phyloP scores from a whole-genome alignment of 2,329 filamentous ascomycete species.

The Chaetomiaceae sp. region DNA sequence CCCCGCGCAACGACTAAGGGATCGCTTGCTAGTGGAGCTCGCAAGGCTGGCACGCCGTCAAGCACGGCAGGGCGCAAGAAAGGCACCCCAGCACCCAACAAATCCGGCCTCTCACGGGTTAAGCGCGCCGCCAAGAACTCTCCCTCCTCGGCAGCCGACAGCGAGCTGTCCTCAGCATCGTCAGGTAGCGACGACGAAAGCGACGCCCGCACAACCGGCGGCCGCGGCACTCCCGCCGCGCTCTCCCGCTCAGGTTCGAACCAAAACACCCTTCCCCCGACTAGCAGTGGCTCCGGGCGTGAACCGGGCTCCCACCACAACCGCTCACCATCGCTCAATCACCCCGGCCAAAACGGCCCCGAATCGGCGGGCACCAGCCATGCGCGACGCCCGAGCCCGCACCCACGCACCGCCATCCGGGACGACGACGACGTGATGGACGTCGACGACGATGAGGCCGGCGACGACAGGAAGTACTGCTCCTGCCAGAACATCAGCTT shows the following conservation, averaged over 20 bases:
- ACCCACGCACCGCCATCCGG: conserved; percentile 3
- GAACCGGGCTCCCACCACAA: conserved; percentile 23
- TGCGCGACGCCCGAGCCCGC: background rate
- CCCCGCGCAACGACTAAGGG: conserved; percentile 50
- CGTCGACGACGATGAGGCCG: conserved; percentile 63
- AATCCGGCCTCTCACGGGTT: conserved; percentile 58
- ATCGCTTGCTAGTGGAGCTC: conserved; percentile 34
- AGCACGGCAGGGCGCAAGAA: conserved; percentile 43
- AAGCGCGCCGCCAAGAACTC: conserved; percentile 59
- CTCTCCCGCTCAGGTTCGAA: conserved; percentile 22
- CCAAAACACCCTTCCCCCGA: conserved; percentile 16
- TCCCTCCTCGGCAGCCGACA: conserved; percentile 58
- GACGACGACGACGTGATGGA: conserved; percentile 52
- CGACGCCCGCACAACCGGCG: conserved; percentile 35
- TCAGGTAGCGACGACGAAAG: conserved; percentile 51
- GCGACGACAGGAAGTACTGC: conserved; percentile 77
- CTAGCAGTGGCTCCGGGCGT: conserved; percentile 16
- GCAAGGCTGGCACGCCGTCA: conserved; percentile 44
- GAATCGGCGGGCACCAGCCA: background rate
- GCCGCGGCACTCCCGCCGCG: conserved; percentile 36
- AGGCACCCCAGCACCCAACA: conserved; percentile 37
- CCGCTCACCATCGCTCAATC: background rate
- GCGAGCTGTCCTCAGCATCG: conserved; percentile 60
- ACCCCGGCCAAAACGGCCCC: background rate
- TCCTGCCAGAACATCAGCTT: conserved; percentile 78